Conservation (phyloP, 768 basidiomycete species). For the Chiua virens region DNA sequence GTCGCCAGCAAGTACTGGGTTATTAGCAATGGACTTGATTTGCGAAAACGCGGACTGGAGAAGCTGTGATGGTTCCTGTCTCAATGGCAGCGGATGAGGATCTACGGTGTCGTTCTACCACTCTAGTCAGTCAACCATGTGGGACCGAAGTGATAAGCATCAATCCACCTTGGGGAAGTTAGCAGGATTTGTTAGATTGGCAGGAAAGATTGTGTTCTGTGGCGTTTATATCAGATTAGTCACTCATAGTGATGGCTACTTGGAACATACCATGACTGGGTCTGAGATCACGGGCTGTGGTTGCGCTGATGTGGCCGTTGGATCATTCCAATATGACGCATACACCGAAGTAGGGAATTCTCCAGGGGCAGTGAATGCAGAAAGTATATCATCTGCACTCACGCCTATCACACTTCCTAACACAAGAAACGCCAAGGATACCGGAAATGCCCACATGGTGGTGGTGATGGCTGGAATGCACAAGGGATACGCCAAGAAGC, state of each 20-base stretch:
- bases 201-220: conserved; percentile 56
- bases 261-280: conserved; percentile 52
- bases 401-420: conserved; percentile 2
- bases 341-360: conserved; percentile 62
- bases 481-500: background rate
- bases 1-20: conserved; percentile 35
- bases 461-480: background rate
- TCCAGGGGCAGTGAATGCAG: conserved; percentile 60
- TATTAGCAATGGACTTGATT: conserved; percentile 38
- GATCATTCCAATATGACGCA: conserved; percentile 63
- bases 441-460: conserved; percentile 16
- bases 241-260: background rate
- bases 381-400: conserved; percentile 9
- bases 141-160: background rate
- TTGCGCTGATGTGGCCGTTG: conserved; percentile 66
- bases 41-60: conserved; percentile 40
- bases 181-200: conserved; percentile 60
- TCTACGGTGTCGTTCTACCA: conserved; percentile 43
- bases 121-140: background rate
- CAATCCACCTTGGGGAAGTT: conserved; percentile 48
- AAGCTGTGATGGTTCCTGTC: conserved; percentile 34
- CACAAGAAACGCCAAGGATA: conserved; percentile 12
- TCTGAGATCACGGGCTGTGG: conserved; percentile 72
- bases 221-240: background rate
- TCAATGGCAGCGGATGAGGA: conserved; percentile 43